These are phyloP conservation scores for Pittosporum tobira DNA, from an alignment of 129 eudicot genomes.

Conservation along the genomic window DNA sequence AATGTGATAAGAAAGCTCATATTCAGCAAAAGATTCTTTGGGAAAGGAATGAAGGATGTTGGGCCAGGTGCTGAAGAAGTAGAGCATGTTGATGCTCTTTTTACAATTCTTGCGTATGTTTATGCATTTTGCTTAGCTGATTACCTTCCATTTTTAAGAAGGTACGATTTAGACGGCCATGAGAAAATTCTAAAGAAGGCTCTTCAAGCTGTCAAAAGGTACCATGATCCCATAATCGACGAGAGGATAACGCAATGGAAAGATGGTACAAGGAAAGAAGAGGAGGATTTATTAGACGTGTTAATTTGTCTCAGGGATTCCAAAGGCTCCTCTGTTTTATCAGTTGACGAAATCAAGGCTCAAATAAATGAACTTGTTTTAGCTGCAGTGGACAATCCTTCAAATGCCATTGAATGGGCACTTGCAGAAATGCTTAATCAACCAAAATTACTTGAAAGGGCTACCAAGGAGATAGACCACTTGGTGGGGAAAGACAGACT, in stretches of 20 bases:
- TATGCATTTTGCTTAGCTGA: slow-evolving; percentile 27
- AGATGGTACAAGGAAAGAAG: slow-evolving; percentile 8
- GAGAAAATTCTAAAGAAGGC: slow-evolving; percentile 13
- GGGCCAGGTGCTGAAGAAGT: slow-evolving; percentile 33
- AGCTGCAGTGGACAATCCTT: slow-evolving; percentile 22
- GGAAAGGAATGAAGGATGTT: slow-evolving; percentile 20
- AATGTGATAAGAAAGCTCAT: slow-evolving; percentile 22
- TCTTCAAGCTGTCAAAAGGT: slow-evolving; percentile 6
- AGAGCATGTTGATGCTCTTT: slow-evolving; percentile 24
- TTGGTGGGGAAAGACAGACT: slow-evolving; percentile 18
- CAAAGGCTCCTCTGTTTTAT: slow-evolving; percentile 2
- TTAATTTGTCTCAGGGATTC: slow-evolving; percentile 23
- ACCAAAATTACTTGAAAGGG: not conserved
- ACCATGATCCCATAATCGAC: slow-evolving; percentile 26
- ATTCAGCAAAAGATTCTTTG: slow-evolving; percentile 23
- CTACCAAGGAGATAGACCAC: slow-evolving; percentile 1
- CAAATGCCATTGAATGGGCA: slow-evolving; percentile 26
- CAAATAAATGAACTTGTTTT: slow-evolving; percentile 10
- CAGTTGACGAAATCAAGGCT: slow-evolving; percentile 26
- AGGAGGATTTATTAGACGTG: slow-evolving; percentile 39
- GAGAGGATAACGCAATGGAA: slow-evolving; percentile 26
- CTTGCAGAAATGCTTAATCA: slow-evolving; percentile 24
- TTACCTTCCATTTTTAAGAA: slow-evolving; percentile 27
- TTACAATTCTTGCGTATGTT: not conserved
- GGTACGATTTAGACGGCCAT: slow-evolving; percentile 31